Evolutionary conservation across 495 filamentous ascomycete genomes (phyloP), one percentile per base, ranked within the genome.

Genomic region (Penicillium ucsense): DNA sequence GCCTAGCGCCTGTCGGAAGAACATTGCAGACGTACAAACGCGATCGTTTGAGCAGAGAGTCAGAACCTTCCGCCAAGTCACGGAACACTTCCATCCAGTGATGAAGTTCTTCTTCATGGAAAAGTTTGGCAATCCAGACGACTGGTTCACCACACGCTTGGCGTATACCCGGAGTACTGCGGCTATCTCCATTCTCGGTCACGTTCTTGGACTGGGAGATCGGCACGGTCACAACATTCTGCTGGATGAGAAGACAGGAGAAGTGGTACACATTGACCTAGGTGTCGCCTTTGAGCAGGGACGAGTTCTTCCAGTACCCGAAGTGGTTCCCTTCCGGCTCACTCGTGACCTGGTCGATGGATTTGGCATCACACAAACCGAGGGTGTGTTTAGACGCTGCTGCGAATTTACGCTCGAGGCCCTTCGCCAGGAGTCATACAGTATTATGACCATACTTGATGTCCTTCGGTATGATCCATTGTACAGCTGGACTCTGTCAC

Each of bases 31-130:
- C 28, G 88, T 78, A 3, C 82, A 88, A 54, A 74, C 70, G 4
- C 79, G 84, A 49, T 75, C 81, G 2, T 68, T 77, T 31, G 85
- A 89, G 27, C 65, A 73, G n/a, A 78, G 90, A 9, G 72, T 94
- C n/a, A 65, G 78, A 45, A 77, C 74, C 8, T 99, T 80, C 61
- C 80, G 82, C 12, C 79, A 79, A 47, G 82, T 91, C 35, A 83
- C 77, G 6, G 82, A 89, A 3, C 74, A 78, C 33, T 96, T 95
- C 65, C 83, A 88, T 38, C 94, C 94, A 0, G 91, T 96, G n/a
- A 83, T 97, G 81, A 81, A 83, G 33, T 94, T 89, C 61, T 99
- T 97, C 72, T 95, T 97, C 66, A 86, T 95, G 74, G 90, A 99
- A 61, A 82, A 83, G 38, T 99, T 95, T 62, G 76, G 83, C 11